phyloP scores from a whole-genome alignment of 805 yeast species.

The Nematodospora valgi region DNA sequence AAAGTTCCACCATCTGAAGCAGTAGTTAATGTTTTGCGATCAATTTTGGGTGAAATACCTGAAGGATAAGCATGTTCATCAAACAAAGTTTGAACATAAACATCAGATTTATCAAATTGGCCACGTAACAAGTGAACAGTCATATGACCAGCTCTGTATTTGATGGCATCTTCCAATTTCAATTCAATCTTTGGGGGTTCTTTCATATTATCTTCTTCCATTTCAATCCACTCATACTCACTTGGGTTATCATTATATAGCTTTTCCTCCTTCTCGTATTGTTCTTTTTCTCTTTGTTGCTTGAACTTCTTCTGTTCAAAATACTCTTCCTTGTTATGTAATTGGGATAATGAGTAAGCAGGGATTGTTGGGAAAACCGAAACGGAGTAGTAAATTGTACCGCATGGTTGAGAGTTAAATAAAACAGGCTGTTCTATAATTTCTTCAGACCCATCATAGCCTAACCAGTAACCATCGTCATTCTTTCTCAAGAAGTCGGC shows the following conservation, averaged over 20 bases:
- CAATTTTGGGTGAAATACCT: conserved; percentile 48
- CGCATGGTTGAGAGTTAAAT: conserved; percentile 38
- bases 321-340: conserved; percentile 43
- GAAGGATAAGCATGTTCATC: conserved; percentile 66
- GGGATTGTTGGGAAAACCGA: conserved; percentile 67
- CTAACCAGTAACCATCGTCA: conserved; percentile 43
- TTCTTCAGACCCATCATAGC: conserved; percentile 50
- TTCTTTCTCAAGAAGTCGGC: conserved; percentile 47
- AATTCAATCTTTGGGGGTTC: conserved; percentile 42
- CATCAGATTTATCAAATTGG: conserved; percentile 43
- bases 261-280: conserved; percentile 48
- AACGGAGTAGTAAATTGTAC: conserved; percentile 50
- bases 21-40: conserved; percentile 40
- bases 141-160: conserved; percentile 61
- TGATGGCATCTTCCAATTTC: conserved; percentile 49
- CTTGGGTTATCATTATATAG: conserved; percentile 54
- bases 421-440: conserved; percentile 44
- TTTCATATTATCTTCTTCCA: conserved; percentile 27
- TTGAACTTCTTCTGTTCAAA: conserved; percentile 33
- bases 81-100: conserved; percentile 54
- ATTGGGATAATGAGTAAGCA: conserved; percentile 57
- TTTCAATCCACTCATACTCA: conserved; percentile 62
- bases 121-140: conserved; percentile 54
- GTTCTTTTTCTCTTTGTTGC: conserved; percentile 35
- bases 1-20: conserved; percentile 56